Evolutionary conservation across 2,329 filamentous ascomycete species (phyloP), one percentile per base, ranked within the genome.

Genomic region (Fusarium subglutinans): DNA sequence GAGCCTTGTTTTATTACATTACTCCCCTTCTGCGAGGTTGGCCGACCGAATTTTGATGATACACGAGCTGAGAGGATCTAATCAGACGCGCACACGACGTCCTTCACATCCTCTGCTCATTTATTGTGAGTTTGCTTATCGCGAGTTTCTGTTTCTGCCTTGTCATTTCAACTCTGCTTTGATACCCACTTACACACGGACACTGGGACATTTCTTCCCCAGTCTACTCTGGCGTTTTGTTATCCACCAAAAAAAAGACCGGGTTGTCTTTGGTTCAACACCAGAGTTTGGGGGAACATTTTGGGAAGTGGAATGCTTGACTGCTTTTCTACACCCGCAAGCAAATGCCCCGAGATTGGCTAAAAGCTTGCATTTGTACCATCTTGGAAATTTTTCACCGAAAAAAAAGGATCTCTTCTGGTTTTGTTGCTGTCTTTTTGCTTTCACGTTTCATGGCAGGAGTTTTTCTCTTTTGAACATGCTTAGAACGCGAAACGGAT

Each of bases 11-110:
- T 77, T 61, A 73, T 78, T 74, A 79, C 81, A 69, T 71, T 79
- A 81, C 84, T 86, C 84, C 85, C 83, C 85, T 87, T 86, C 85
- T 86, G 78, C 78, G 82, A 86, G 84, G 85, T 87, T 87, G 85
- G 85, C 84, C 82, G 82, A 84, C 81, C 83, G 66, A 77, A 80
- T 75, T 84, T 81, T 84, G 83, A 84, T 83, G 82, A 82, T 79
- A 81, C 77, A 79, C 72, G 81, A 82, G 81, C 81, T 81, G 83
- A 81, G 82, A 84, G 83, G 83, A 78, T 77, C 63, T 81, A 79
- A 79, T 80, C 44, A 61, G 72, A 72, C 75, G 70, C 69, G 71
- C 48, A 71, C 47, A 73, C 69, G 75, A 76, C 59, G 47, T 54
- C 45, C 74, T 68, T 62, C 61, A 61, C 50, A 63, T 78, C 78